Evolutionary conservation across 345 rosid species (phyloP).

Genomic region (Trapa bicornis): DNA sequence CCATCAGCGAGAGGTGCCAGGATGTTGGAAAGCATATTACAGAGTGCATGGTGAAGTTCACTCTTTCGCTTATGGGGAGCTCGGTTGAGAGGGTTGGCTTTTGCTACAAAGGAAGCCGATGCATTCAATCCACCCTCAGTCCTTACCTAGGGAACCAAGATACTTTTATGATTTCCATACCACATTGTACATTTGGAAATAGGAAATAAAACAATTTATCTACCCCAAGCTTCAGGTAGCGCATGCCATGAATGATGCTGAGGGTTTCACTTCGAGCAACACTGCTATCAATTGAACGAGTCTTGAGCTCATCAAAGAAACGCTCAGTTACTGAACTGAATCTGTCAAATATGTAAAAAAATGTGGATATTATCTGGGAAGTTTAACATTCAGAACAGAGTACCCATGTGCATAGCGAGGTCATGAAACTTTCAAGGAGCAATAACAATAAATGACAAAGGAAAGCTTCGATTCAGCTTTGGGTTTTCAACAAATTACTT

Average conservation of each 20-base stretch:
- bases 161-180: constrained; percentile 15
- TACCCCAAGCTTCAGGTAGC: constrained; percentile 97
- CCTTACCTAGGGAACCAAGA: constrained; percentile 49
- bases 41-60: constrained; percentile 91
- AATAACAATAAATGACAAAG: neutral
- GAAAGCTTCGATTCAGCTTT: neutral
- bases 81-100: constrained; percentile 93
- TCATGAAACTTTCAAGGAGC: neutral
- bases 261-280: constrained; percentile 89
- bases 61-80: constrained; percentile 90
- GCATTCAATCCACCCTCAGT: constrained; percentile 98
- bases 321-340: constrained; percentile 97
- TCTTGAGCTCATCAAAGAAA: constrained; percentile 85
- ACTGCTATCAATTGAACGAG: constrained; percentile 74
- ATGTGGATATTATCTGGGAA: constrained; percentile 9
- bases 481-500: neutral
- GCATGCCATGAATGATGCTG: constrained; percentile 95
- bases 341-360: constrained; percentile 28
- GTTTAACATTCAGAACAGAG: neutral
- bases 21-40: constrained; percentile 96
- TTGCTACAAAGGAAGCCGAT: constrained; percentile 93
- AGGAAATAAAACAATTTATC: constrained; percentile 18
- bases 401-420: neutral
- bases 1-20: constrained; percentile 92
- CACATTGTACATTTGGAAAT: constrained; percentile 2